These are phyloP conservation scores for Cryptococcus sp. DNA, from an alignment of 1,284 basidiomycete genomes.

Conservation along the genomic window DNA sequence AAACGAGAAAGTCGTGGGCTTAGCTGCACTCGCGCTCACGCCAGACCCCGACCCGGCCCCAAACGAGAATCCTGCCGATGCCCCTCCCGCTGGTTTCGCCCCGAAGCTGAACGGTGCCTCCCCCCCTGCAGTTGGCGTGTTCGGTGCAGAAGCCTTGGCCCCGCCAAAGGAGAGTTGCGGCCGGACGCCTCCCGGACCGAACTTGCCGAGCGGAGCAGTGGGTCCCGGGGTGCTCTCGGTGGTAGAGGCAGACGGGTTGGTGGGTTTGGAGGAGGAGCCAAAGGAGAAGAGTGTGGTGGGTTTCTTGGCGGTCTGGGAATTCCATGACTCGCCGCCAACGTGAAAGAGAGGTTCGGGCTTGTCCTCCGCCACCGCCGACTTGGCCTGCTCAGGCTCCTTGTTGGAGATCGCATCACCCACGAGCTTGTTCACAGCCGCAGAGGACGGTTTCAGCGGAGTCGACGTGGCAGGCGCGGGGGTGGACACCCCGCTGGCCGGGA, in stretches of 20 bases:
- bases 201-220: constrained; percentile 40
- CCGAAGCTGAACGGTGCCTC: constrained; percentile 12
- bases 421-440: constrained; percentile 33
- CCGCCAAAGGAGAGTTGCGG: constrained; percentile 40
- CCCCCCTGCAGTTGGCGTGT: constrained; percentile 18
- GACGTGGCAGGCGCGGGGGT: constrained; percentile 11
- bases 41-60: constrained; percentile 28
- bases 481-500: constrained; percentile 13
- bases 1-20: not conserved
- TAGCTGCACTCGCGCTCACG: constrained; percentile 18
- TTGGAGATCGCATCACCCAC: constrained; percentile 36
- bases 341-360: constrained; percentile 15
- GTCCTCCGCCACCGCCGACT: constrained; percentile 2
- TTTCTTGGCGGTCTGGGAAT: constrained; percentile 9
- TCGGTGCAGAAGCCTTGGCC: constrained; percentile 20
- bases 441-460: constrained; percentile 26
- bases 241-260: constrained; percentile 21
- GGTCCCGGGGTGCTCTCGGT: constrained; percentile 33
- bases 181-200: constrained; percentile 37
- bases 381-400: constrained; percentile 10
- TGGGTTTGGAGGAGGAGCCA: constrained; percentile 26
- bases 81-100: constrained; percentile 15
- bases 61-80: constrained; percentile 38
- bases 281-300: constrained; percentile 35
- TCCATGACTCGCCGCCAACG: constrained; percentile 13